These are phyloP conservation scores for Globisporangium takayamanum DNA, from an alignment of 352 stramenopile species.

Conservation along the genomic window DNA sequence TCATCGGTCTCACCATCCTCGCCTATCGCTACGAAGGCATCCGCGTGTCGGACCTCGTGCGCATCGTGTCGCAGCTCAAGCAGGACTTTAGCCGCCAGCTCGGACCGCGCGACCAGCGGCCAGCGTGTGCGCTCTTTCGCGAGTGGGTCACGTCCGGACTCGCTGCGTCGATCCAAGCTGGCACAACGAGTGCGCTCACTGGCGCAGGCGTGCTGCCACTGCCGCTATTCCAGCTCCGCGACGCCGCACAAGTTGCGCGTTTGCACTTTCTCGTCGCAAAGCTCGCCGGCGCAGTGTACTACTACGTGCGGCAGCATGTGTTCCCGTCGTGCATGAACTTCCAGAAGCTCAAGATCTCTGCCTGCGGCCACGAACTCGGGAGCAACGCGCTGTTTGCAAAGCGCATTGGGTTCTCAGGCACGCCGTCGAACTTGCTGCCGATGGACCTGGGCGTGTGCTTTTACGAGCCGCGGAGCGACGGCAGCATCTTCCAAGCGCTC, in stretches of 20 bases:
- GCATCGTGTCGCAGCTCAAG: slow-evolving; percentile 85
- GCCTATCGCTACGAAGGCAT: slow-evolving; percentile 90
- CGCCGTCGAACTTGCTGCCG: slow-evolving; percentile 97
- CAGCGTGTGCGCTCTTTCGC: slow-evolving; percentile 69
- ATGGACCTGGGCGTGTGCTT: slow-evolving; percentile 98
- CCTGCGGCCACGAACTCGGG: slow-evolving; percentile 98
- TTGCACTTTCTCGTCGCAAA: slow-evolving; percentile 94
- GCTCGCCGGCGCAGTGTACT: slow-evolving; percentile 93
- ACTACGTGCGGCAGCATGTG: slow-evolving; percentile 97
- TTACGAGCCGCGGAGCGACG: slow-evolving; percentile 98
- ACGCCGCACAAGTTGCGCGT: slow-evolving; percentile 93
- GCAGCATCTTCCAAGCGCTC: slow-evolving; percentile 97
- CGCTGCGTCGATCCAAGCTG: slow-evolving; percentile 15
- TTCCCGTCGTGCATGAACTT: slow-evolving; percentile 99
- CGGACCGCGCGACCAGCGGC: slow-evolving; percentile 72
- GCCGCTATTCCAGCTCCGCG: slow-evolving; percentile 95
- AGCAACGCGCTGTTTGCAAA: slow-evolving; percentile 97
- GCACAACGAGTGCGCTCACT: slow-evolving; percentile 11
- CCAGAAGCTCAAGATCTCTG: slow-evolving; percentile 98
- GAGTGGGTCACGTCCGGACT: slow-evolving; percentile 64
- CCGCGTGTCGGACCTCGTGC: slow-evolving; percentile 72
- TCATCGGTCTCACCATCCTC: slow-evolving; percentile 89
- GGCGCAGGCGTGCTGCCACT: slow-evolving; percentile 85
- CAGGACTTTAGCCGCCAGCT: slow-evolving; percentile 85
- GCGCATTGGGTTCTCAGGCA: slow-evolving; percentile 98